These are phyloP conservation scores for Colletotrichum sp. DNA, from an alignment of 2,329 filamentous ascomycete species.

Conservation along the genomic window DNA sequence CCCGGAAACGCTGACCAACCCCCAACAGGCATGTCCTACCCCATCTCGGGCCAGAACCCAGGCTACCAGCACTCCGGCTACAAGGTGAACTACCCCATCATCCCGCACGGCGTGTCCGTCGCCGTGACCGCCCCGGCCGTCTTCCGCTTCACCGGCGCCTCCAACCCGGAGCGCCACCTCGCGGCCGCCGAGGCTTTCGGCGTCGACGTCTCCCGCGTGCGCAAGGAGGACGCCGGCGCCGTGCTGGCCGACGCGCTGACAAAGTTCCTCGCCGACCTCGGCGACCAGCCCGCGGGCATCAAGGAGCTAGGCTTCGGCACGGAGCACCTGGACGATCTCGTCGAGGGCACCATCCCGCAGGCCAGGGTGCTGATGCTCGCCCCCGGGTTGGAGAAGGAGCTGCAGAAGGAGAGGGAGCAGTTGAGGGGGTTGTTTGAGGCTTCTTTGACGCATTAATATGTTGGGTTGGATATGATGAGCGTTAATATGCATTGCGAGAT, in stretches of 20 bases:
- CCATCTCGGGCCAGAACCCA: conserved; percentile 93
- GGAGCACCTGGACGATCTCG: conserved; percentile 79
- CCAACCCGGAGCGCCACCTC: conserved; percentile 91
- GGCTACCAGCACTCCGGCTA: conserved; percentile 66
- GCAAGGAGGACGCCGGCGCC: conserved; percentile 87
- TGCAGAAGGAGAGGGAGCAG: conserved; percentile 75
- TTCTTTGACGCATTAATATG: conserved; percentile 44
- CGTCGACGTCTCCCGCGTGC: conserved; percentile 86
- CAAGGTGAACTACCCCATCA: conserved; percentile 75
- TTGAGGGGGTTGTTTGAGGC: conserved; percentile 72
- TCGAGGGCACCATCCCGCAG: conserved; percentile 95
- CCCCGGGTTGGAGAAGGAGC: conserved; percentile 75
- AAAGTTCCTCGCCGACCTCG: conserved; percentile 80
- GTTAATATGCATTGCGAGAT: background rate
- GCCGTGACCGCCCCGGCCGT: conserved; percentile 93
- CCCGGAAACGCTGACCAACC: background rate
- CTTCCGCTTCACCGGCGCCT: conserved; percentile 89
- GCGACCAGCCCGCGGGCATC: conserved; percentile 88
- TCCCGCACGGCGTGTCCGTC: conserved; percentile 95
- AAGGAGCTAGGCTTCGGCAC: conserved; percentile 80
- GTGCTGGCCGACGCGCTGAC: conserved; percentile 83
- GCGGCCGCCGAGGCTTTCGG: conserved; percentile 90
- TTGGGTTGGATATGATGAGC: background rate
- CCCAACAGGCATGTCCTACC: conserved; percentile 87
- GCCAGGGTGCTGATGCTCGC: conserved; percentile 89